These are phyloP conservation scores for Leccinum huronense DNA, from an alignment of 1,284 basidiomycete genomes.

Conservation along the genomic window DNA sequence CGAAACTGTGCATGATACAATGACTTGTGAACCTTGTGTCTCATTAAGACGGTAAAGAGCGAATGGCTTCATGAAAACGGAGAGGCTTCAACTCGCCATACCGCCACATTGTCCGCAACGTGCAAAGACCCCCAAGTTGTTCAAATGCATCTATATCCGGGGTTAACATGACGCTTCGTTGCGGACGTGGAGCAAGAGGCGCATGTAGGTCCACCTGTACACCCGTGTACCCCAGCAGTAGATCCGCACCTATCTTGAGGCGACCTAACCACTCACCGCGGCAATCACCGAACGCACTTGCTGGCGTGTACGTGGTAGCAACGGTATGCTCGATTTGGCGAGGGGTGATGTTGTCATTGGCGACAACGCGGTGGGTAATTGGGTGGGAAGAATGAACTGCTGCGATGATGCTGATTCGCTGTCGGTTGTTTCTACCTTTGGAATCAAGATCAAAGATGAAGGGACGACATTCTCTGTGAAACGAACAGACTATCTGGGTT, in stretches of 20 bases:
- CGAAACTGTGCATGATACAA: slow-evolving; percentile 4
- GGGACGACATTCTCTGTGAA: slow-evolving; percentile 8
- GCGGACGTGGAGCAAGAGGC: slow-evolving; percentile 2
- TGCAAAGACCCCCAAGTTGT: neutral
- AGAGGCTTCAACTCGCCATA: neutral
- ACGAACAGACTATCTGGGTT: slow-evolving; percentile 1
- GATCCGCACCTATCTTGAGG: slow-evolving; percentile 8
- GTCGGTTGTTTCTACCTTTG: neutral
- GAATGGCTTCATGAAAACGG: slow-evolving; percentile 2
- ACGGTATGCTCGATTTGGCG: neutral
- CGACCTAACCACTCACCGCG: slow-evolving; percentile 6
- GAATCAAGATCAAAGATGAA: slow-evolving; percentile 6
- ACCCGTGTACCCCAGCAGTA: slow-evolving; percentile 7
- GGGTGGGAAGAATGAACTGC: neutral
- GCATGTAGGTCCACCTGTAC: slow-evolving; percentile 1
- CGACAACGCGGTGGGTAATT: slow-evolving; percentile 8
- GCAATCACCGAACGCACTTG: slow-evolving; percentile 18
- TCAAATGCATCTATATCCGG: slow-evolving; percentile 7
- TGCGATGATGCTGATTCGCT: slow-evolving; percentile 6
- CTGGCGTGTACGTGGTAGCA: neutral
- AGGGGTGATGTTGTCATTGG: slow-evolving; percentile 13
- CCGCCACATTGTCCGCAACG: neutral
- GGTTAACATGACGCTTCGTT: slow-evolving; percentile 14
- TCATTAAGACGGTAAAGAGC: slow-evolving; percentile 15
- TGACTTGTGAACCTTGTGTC: neutral